phyloP scores from a whole-genome alignment of 306 rosid genomes.

The Vicia faba region DNA sequence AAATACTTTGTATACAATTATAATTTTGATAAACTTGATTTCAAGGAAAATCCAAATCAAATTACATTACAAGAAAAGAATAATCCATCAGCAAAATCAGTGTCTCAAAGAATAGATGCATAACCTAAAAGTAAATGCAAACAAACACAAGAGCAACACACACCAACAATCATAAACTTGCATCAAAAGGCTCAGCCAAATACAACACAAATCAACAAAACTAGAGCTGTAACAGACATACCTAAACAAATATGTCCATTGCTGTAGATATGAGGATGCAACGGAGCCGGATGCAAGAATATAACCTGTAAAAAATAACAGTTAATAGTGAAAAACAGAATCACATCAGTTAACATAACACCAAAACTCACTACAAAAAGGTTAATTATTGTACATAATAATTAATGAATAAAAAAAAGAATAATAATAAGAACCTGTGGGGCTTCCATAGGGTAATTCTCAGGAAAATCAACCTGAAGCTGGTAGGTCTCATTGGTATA shows the following conservation, averaged over 20 bases:
- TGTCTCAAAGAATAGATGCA: slow-evolving; percentile 7
- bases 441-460: slow-evolving; percentile 99
- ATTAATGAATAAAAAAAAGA: neutral
- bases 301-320: slow-evolving; percentile 71
- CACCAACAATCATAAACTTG: slow-evolving; percentile 6
- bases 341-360: slow-evolving; percentile 16
- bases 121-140: slow-evolving; percentile 22
- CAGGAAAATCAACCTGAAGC: slow-evolving; percentile 99
- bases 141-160: slow-evolving; percentile 17
- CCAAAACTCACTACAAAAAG: neutral
- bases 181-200: slow-evolving; percentile 11
- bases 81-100: neutral
- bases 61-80: slow-evolving; percentile 29
- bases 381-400: neutral
- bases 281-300: slow-evolving; percentile 94
- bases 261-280: slow-evolving; percentile 98
- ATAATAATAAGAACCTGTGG: slow-evolving; percentile 67
- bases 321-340: slow-evolving; percentile 27
- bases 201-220: neutral
- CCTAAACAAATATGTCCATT: slow-evolving; percentile 99
- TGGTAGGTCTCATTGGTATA: slow-evolving; percentile 87
- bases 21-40: slow-evolving; percentile 6
- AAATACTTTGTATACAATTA: slow-evolving; percentile 20
- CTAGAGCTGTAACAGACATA: slow-evolving; percentile 30
- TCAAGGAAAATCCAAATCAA: slow-evolving; percentile 20